Conservation (phyloP, 2,329 filamentous ascomycete species). For the Drechslerella coelobrocha region DNA sequence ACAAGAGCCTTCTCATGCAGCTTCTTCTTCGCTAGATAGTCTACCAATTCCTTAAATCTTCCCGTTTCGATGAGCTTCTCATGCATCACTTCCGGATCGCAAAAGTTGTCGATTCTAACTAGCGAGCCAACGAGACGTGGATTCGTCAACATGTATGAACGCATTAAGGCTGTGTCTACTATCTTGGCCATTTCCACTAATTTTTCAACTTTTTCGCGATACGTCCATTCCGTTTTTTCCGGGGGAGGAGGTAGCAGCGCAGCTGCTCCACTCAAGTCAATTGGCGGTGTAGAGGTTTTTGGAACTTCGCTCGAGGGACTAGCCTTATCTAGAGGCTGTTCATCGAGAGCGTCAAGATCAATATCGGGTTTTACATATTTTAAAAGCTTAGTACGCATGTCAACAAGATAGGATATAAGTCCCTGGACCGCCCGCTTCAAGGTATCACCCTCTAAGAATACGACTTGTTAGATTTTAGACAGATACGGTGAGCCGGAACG, state of each 20-base stretch:
- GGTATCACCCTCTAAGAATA: slow-evolving; percentile 74
- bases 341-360: slow-evolving; percentile 68
- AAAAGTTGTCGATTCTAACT: slow-evolving; percentile 96
- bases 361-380: slow-evolving; percentile 57
- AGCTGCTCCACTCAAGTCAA: slow-evolving; percentile 41
- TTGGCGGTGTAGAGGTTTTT: slow-evolving; percentile 1
- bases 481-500: not conserved
- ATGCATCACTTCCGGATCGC: slow-evolving; percentile 92
- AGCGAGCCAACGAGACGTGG: slow-evolving; percentile 84
- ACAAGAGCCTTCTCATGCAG: slow-evolving; percentile 86
- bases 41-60: slow-evolving; percentile 91
- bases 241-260: slow-evolving; percentile 52
- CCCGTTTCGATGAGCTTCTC: slow-evolving; percentile 87
- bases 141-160: slow-evolving; percentile 90
- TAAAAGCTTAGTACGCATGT: slow-evolving; percentile 67
- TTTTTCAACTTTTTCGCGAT: slow-evolving; percentile 70
- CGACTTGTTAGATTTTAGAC: not conserved
- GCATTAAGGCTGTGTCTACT: slow-evolving; percentile 92
- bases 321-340: slow-evolving; percentile 56
- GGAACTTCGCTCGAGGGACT: slow-evolving; percentile 17
- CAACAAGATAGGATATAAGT: slow-evolving; percentile 84
- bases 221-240: slow-evolving; percentile 56
- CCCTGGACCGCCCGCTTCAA: slow-evolving; percentile 81
- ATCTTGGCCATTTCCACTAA: slow-evolving; percentile 78
- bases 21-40: slow-evolving; percentile 95